Evolutionary conservation across 306 rosid genomes (phyloP).

Genomic region (Cucurbita argyrosperma): DNA sequence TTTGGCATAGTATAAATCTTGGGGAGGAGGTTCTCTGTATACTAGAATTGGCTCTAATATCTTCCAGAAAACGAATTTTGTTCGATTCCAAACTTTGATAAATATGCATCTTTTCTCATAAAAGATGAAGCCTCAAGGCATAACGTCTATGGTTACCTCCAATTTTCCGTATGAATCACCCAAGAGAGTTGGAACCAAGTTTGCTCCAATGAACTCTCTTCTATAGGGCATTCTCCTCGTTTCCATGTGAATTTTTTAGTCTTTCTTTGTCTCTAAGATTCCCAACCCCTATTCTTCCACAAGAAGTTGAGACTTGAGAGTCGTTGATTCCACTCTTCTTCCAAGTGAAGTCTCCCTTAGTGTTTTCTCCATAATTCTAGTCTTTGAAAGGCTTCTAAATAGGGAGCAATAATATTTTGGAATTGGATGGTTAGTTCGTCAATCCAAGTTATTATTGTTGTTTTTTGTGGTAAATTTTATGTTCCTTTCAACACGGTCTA

Average conservation of each 20-base stretch:
- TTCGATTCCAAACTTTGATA: neutral
- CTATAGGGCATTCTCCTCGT: neutral
- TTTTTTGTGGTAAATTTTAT: too few species aligned
- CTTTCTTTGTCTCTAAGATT: neutral
- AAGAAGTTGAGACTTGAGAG: neutral
- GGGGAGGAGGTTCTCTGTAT: neutral
- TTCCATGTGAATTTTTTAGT: neutral
- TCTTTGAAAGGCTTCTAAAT: neutral
- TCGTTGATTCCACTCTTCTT: neutral
- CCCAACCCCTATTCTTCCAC: neutral
- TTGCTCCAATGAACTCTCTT: neutral
- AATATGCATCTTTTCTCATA: too few species aligned
- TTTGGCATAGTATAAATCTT: neutral
- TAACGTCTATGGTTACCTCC: neutral
- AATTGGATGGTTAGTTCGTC: neutral
- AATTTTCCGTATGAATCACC: neutral
- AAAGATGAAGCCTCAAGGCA: neutral
- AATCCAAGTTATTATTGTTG: too few species aligned
- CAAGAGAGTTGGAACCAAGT: neutral
- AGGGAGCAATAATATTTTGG: neutral
- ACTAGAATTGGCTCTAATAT: neutral
- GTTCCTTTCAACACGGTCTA: too few species aligned
- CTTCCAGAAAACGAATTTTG: neutral
- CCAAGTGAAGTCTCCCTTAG: neutral
- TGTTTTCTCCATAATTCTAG: neutral